Evolutionary conservation across 2,329 filamentous ascomycete genomes (phyloP), one percentile per base, ranked within the genome.

Genomic region (Colletotrichum orchidophilum): DNA sequence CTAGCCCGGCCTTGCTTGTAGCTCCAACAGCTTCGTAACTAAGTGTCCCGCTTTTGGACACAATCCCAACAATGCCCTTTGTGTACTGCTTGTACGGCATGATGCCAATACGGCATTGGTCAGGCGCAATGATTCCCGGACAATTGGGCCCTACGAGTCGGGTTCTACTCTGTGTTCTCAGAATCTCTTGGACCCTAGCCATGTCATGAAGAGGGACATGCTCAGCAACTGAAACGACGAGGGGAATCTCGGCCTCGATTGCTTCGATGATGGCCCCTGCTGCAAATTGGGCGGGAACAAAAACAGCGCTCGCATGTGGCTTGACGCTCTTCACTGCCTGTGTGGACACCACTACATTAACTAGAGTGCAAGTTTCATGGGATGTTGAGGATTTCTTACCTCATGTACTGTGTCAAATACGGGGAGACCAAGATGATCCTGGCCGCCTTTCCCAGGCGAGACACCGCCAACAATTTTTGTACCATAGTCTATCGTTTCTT

Each of bases 1-100:
- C 93, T 1, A 95, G 82, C 0, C 93, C 93, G n/a, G 89, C 91
- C 72, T 90, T 86, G 7, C 92, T 93, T 27, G 93, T 90, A 1
- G 92, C 91, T 0, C 91, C 93, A 1, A 95, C 93, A 2, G 93
- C 90, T 79, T 96, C 93, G 76, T 95, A 96, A 72, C 92, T 94
- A 50, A 96, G 82, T 0, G 93, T 96, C 1, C 93, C 93, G 0
- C 92, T 94, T 78, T 94, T 95, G n/a, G 92, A 92, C 3, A 94
- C 88, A 65, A 96, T 93, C 2, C 93, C 93, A 26, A 96, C 84
- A 67, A 88, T 87, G 0, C 93, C 93, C 0, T 89, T 87, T 1
- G 65, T 71, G 29, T 82, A 83, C 74, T 83, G 81, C 33, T 75
- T 76, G 59, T 81, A 81, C 0, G 81, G 82, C 82, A 83, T 83